Evolutionary conservation across 768 basidiomycete species (phyloP), one percentile per base, ranked within the genome.

Genomic region (Calocera viscosa): DNA sequence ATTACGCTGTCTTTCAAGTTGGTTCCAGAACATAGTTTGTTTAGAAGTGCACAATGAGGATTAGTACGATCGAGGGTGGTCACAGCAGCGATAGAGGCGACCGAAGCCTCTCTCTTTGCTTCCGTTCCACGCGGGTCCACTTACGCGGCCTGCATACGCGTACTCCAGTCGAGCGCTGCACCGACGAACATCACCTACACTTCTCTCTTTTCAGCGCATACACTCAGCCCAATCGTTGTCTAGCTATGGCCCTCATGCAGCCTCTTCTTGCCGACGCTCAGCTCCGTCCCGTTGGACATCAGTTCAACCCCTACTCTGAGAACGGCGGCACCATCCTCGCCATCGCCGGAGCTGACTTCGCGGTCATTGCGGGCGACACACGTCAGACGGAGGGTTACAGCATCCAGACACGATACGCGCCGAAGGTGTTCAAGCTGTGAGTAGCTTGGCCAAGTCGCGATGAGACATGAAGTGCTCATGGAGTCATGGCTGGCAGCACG

Each of bases 281-380:
- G 5, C 64, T 8, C 30, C 53, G 34, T 17, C 65, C 68, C 30
- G 64, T 63, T 35, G 22, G 24, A 24, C 66, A 65, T 38, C 80
- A 81, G 43, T 94, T 95, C 80, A 87, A 91, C 73, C 93, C 93
- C 0, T 95, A 96, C 83, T 82, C 86, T 1, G 86, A 92, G 71
- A 97, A 97, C 72, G 95, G 95, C 33, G 95, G 96, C 30, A 94
- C 94, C 22, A 95, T 97, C 78, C 86, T 99, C 72, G 91, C 91
- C 73, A 91, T 98, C 74, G 92, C 94, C 2, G 96, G 95, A 65
- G 83, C 85, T 49, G 90, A 94, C 76, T 98, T 98, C 76, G 84
- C 84, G 68, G 93, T 98, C 75, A 90, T 97, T 72, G 94, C 96
- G 3, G 91, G 94, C 64, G 95, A 99, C 78, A 99, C 95, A 49